phyloP scores from a whole-genome alignment of 352 stramenopile species.

The Pythium sp. region DNA sequence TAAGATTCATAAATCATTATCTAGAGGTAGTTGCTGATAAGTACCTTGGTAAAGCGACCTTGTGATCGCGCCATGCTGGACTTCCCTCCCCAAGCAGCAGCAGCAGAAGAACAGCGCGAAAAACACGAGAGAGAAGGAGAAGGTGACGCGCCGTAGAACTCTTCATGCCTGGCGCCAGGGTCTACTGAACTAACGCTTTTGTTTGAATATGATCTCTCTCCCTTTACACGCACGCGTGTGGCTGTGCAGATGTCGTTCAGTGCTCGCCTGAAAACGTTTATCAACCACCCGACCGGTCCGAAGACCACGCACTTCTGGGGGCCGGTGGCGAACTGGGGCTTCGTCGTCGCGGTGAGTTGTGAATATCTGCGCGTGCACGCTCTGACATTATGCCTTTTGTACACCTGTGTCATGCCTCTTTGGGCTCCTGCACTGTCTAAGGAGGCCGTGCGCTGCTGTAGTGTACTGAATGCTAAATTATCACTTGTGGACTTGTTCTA shows the following conservation, averaged over 20 bases:
- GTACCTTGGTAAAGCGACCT: neutral
- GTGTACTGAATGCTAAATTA: neutral
- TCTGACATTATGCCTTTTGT: neutral
- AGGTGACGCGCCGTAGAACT: neutral
- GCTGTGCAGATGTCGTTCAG: slow-evolving; percentile 22
- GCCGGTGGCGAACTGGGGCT: slow-evolving; percentile 86
- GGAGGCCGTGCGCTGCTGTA: neutral
- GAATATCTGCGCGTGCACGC: neutral
- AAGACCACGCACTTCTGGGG: slow-evolving; percentile 90
- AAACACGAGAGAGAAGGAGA: neutral
- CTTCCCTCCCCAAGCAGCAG: neutral
- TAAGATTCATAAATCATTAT: too few species aligned
- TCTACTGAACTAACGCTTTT: neutral
- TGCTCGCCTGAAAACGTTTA: slow-evolving; percentile 58
- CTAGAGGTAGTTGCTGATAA: too few species aligned
- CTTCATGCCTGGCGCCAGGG: neutral
- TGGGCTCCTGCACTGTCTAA: neutral
- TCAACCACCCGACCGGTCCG: slow-evolving; percentile 78
- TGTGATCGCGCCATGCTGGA: neutral
- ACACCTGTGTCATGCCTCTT: neutral
- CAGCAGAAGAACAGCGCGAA: neutral
- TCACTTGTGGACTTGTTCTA: neutral
- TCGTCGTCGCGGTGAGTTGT: slow-evolving; percentile 70
- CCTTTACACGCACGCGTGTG: neutral
- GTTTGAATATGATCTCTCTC: neutral